Conservation (phyloP, 306 rosid species). For the Casuarina cunninghamiana region DNA sequence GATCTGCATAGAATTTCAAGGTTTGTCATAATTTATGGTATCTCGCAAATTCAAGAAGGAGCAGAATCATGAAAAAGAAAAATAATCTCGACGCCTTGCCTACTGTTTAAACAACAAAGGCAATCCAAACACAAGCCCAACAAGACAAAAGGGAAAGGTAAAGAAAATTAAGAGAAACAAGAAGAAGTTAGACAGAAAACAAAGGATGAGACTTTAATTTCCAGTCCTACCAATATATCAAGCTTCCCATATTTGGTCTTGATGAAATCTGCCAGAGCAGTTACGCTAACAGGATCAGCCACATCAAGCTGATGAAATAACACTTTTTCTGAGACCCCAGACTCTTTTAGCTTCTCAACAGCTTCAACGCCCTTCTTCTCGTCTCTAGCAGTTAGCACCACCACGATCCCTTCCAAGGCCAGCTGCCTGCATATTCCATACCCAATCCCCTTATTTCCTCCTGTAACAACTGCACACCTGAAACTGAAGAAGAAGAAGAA, state of each 20-base stretch:
- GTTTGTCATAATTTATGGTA: no score
- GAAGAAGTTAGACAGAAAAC: no score
- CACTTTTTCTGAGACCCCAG: background rate
- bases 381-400: slow-evolving; percentile 4
- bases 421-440: background rate
- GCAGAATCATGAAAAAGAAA: no score
- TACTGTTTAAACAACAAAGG: no score
- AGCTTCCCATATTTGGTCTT: background rate
- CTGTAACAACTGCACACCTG: background rate
- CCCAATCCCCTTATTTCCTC: background rate
- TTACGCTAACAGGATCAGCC: background rate
- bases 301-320: slow-evolving; percentile 7
- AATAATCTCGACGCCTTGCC: no score
- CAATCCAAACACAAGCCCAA: background rate
- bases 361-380: background rate
- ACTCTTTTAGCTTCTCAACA: background rate
- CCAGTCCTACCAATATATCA: background rate
- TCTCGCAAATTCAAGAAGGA: no score
- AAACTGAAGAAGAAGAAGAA: no score
- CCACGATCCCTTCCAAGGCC: background rate
- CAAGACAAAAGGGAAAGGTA: no score
- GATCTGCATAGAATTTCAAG: background rate
- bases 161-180: no score
- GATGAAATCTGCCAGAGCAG: background rate
- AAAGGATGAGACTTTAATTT: background rate